phyloP scores from a whole-genome alignment of 805 yeast genomes.

The Groenewaldozyma salmanticensis region DNA sequence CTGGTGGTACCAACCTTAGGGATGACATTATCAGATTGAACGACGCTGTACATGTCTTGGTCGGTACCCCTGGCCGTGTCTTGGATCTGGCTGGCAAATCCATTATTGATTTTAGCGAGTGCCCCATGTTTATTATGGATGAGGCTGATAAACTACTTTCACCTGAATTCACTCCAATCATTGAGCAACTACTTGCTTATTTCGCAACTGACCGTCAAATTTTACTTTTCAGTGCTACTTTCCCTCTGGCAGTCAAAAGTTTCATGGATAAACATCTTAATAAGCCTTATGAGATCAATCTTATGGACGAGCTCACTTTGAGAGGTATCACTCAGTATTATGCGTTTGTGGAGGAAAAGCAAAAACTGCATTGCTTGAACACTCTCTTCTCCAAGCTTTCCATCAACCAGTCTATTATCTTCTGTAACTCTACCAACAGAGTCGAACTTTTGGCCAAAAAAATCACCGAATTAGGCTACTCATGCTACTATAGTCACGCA shows the following conservation, averaged over 20 bases:
- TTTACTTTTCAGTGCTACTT: conserved; percentile 86
- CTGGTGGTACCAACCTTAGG: conserved; percentile 91
- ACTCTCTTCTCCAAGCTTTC: conserved; percentile 89
- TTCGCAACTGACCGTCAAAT: conserved; percentile 79
- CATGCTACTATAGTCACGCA: conserved; percentile 95
- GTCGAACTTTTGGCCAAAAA: conserved; percentile 93
- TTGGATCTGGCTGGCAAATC: conserved; percentile 85
- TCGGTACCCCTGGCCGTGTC: conserved; percentile 97
- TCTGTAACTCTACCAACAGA: conserved; percentile 93
- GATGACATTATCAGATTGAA: conserved; percentile 91
- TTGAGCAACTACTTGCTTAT: conserved; percentile 74
- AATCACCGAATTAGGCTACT: conserved; percentile 91
- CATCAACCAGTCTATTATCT: conserved; percentile 92
- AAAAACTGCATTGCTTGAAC: conserved; percentile 91
- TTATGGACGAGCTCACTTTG: conserved; percentile 95
- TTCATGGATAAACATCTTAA: conserved; percentile 86
- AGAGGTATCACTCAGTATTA: conserved; percentile 96
- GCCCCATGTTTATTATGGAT: conserved; percentile 90
- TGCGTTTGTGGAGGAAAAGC: conserved; percentile 96
- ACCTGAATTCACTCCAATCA: conserved; percentile 77
- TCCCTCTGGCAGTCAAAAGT: conserved; percentile 86
- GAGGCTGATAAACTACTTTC: conserved; percentile 97
- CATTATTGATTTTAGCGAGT: conserved; percentile 77
- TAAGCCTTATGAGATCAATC: conserved; percentile 89
- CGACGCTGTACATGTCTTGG: conserved; percentile 88